phyloP scores from a whole-genome alignment of 495 filamentous ascomycete species.

The Penicillium desertorum region DNA sequence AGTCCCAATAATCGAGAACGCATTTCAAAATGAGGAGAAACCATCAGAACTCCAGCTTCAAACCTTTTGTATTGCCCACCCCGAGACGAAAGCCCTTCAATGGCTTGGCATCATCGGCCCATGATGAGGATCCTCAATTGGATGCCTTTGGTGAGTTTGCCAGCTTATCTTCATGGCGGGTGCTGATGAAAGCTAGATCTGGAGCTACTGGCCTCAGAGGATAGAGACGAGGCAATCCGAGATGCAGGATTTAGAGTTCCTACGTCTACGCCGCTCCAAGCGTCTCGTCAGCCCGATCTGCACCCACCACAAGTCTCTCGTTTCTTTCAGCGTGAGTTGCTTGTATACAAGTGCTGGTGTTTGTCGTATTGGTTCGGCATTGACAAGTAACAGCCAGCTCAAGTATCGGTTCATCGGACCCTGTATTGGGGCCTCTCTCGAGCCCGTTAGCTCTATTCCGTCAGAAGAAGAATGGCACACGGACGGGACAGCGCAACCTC shows the following conservation, averaged over 20 bases:
- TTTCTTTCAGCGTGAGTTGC: conserved; percentile 36
- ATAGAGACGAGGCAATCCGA: conserved; percentile 1
- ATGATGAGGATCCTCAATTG: conserved; percentile 32
- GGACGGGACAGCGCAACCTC: not conserved
- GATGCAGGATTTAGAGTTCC: not conserved
- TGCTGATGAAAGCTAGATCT: conserved; percentile 30
- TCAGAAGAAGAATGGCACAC: conserved; percentile 3
- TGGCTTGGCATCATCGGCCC: conserved; percentile 2
- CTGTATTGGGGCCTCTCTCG: conserved; percentile 22
- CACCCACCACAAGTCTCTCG: conserved; percentile 23
- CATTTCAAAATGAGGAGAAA: conserved; percentile 17
- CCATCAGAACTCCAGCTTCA: conserved; percentile 2
- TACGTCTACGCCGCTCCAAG: not conserved
- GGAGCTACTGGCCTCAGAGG: conserved; percentile 40
- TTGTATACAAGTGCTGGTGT: not conserved
- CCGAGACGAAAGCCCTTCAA: conserved; percentile 7
- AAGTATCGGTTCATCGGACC: conserved; percentile 30
- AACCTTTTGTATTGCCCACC: conserved; percentile 12
- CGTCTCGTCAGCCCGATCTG: not conserved
- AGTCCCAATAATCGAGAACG: not conserved
- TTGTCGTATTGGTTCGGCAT: not conserved
- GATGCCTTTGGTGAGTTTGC: conserved; percentile 53
- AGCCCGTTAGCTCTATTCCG: conserved; percentile 36
- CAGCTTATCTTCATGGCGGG: not conserved
- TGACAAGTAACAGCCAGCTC: conserved; percentile 24